Base-by-base conservation (phyloP, 345 rosid genomes). In the Ceriops decandra region DNA sequence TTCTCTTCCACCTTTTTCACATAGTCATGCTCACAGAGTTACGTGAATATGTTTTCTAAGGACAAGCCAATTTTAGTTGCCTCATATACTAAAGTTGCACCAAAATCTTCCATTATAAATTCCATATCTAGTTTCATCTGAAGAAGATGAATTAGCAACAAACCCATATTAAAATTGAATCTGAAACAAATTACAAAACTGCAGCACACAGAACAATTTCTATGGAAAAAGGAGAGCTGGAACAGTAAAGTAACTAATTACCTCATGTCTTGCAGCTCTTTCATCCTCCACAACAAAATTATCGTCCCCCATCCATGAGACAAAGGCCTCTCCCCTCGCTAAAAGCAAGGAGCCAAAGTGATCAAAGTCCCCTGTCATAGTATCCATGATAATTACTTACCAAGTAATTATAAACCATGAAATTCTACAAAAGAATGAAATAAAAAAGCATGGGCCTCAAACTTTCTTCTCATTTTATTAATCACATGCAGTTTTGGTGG, bases 291-390 rank as follows among this genome's bases (percentile, higher is more conserved):
- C 82, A 16, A 81, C 11, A 61, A 93, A 91, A 69, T 83, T 87
- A 51, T 87, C 93, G 71, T 85, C 87, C 57, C 80, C 77, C 78
- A 72, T 76, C 97, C 88, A 89, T 22, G 95, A 87, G n/a, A 90
- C 28, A 61, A 86, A 72, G 67, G 85, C 73, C 74, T 95, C 96
- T 31, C 95, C 96, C 61, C 84, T 86, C 26, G 82, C 86, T 5
- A 86, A 82, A 67, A 95, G 84, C 92, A 91, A 70, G 32, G 89
- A 76, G 47, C 87, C 86, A 35, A 84, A 68, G 7, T 62, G 79
- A 58, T 72, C 71, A 57, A 77, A 88, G 33, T 82, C 88, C 63
- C 82, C 96, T 93, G 87, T 53, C 69, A 83, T 0, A 69, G 15
- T 20, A 32, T n/a, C 26, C 20, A 19, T 15, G 51, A 71, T 11